These are phyloP conservation scores for Garcia nutans DNA, from an alignment of 345 rosid species.

Conservation along the genomic window DNA sequence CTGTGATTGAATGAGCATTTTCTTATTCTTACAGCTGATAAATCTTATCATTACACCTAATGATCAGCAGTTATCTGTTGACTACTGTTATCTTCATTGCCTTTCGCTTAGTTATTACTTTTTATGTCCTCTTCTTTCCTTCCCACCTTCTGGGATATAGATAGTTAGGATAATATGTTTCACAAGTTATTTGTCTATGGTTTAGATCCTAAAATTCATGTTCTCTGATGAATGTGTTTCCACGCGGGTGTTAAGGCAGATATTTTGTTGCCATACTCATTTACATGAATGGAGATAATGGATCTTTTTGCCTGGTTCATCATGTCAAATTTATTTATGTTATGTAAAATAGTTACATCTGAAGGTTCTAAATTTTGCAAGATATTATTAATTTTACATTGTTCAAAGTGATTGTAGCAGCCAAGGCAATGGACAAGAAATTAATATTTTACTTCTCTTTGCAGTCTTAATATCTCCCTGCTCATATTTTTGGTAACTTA, in stretches of 20 bases:
- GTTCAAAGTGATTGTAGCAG: conserved; percentile 1
- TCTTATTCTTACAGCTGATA: conserved; percentile 1
- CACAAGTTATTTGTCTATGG: background rate
- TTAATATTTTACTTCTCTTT: background rate
- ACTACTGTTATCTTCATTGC: background rate
- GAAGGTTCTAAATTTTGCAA: background rate
- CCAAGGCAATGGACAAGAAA: background rate
- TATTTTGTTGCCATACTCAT: background rate
- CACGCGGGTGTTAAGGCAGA: background rate
- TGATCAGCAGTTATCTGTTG: background rate
- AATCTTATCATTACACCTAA: background rate
- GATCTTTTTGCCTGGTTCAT: background rate
- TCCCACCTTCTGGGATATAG: background rate
- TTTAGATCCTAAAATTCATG: background rate
- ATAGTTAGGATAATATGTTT: background rate
- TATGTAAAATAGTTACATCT: background rate
- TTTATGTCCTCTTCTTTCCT: background rate
- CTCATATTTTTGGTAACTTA: background rate
- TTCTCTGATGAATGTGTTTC: background rate
- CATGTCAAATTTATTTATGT: background rate
- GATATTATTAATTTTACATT: background rate
- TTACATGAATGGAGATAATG: background rate
- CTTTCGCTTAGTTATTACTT: background rate
- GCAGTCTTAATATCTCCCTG: background rate
- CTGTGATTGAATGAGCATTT: background rate